Evolutionary conservation across 345 rosid genomes (phyloP), one percentile per base, ranked within the genome.

Genomic region (Garcia nutans): DNA sequence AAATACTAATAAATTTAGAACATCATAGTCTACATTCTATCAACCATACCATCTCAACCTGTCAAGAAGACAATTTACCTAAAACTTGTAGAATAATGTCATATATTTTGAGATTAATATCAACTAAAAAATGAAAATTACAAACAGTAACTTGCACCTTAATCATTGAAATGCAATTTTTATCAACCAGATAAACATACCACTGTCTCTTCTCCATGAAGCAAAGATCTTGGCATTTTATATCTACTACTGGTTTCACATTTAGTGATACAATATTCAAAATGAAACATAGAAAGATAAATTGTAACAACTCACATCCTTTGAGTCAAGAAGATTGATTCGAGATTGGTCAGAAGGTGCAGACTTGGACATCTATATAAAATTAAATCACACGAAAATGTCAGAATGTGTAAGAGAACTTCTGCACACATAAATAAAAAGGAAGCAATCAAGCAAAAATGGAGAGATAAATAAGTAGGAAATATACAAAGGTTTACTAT

Each of bases 251-350:
- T 31, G 19, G n/a, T 26, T 9, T 37, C 28, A n/a, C 47, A 28
- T 22, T 78, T 20, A 31, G 41, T 16, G 24, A 31, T 13, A 12
- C 44, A 54, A 26, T 11, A 13, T 12, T 62, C 67, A 33, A 16
- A 31, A 37, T 56, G 62, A 64, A 77, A 79, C 24, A 55, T 58
- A 42, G 23, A 28, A 68, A 54, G 70, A 50, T 67, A 84, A 71
- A 64, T 45, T n/a, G 45, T 31, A 13, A 71, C 62, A 65, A 80
- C 98, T 89, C 82, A 94, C 97, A 83, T 91, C 95, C 83, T 91
- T 94, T 52, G 97, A 81, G 87, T 94, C 98, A 56, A 94, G 97
- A 76, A 94, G 97, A 86, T 94, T 92, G 86, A 92, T 92, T 76
- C 97, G 84, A 52, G 98, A 92, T 86, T 87, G 97, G 81, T 94